Base-by-base conservation (phyloP, 768 basidiomycete species). In the Solioccasus polychromus region DNA sequence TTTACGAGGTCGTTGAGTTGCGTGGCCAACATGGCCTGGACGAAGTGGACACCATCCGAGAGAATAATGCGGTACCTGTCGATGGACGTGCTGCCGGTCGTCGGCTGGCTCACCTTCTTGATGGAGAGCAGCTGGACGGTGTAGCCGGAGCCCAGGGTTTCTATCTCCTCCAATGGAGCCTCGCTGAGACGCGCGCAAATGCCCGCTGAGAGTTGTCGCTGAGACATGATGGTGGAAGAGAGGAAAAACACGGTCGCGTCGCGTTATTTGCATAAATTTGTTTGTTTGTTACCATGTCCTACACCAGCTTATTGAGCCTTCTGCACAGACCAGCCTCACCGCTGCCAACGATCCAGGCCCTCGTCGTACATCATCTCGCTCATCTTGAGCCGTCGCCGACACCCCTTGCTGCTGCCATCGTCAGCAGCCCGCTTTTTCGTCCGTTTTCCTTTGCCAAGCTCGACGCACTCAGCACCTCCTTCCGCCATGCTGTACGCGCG, bases 11-110 rank as follows among this genome's bases (percentile, higher is more conserved):
- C 51, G 58, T 97, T 97, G 35, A 93, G 77, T 59, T 92, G 88
- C 0, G 94, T 97, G 5, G 93, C 90, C 26, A 98, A 74, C 96
- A 99, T 97, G 20, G 88, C 84, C 64, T 97, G 96, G 38, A 88
- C 73, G 63, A 88, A 96, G 53, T 88, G 70, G 17, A 74, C 72
- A 31, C 95, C 93, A 67, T 98, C 95, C 0, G 92, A 95, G 31
- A 97, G 71, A 66, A 97, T 90, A 48, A 95, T 75, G 50, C 92
- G 78, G 66, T 78, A 82, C 46, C 85, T 73, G 59, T 87, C 85
- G 35, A 73, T 52, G 55, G 48, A 60, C 6, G 70, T 55, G 35
- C 58, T 68, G 12, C 67, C 55, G 23, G 40, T 4, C 30, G 30
- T 7, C 32, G 32, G 5, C n/a, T 59, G 53, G 38, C 64, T 70